Evolutionary conservation across 1,284 basidiomycete genomes (phyloP).

Genomic region (Lentinula novae-zelandiae): DNA sequence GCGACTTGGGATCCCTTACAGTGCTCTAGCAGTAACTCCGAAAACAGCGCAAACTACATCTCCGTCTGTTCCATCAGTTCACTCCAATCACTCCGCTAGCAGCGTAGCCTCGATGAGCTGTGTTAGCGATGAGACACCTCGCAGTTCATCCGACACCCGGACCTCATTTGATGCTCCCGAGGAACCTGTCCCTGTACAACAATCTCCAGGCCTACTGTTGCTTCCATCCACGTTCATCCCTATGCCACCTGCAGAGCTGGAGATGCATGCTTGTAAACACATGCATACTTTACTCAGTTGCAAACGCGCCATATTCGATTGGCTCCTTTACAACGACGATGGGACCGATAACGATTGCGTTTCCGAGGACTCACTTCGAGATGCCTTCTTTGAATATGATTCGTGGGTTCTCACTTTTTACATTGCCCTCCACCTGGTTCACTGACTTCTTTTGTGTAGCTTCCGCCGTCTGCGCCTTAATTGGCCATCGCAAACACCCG

Average conservation of each 20-base stretch:
- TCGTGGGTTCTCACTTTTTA: constrained; percentile 38
- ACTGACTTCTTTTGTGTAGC: constrained; percentile 27
- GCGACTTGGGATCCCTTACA: constrained; percentile 38
- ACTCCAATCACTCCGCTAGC: constrained; percentile 1
- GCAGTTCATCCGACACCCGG: not conserved
- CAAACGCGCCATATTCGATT: constrained; percentile 53
- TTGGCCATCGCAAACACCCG: constrained; percentile 42
- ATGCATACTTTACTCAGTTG: constrained; percentile 60
- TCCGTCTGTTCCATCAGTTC: not conserved
- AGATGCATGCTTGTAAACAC: constrained; percentile 66
- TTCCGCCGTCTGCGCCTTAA: constrained; percentile 61
- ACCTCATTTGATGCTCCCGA: not conserved
- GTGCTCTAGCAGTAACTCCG: constrained; percentile 24
- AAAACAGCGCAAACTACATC: constrained; percentile 1
- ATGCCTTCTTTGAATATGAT: constrained; percentile 65
- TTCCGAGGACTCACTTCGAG: constrained; percentile 42
- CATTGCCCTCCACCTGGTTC: constrained; percentile 6
- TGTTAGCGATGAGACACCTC: not conserved
- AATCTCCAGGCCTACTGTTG: constrained; percentile 50
- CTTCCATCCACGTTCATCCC: constrained; percentile 57
- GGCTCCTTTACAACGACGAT: constrained; percentile 37
- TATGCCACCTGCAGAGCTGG: constrained; percentile 52
- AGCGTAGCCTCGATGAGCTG: not conserved
- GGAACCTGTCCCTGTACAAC: constrained; percentile 16
- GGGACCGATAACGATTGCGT: constrained; percentile 35